phyloP scores from a whole-genome alignment of 2,329 filamentous ascomycete species.

The Fusarium anguioides region DNA sequence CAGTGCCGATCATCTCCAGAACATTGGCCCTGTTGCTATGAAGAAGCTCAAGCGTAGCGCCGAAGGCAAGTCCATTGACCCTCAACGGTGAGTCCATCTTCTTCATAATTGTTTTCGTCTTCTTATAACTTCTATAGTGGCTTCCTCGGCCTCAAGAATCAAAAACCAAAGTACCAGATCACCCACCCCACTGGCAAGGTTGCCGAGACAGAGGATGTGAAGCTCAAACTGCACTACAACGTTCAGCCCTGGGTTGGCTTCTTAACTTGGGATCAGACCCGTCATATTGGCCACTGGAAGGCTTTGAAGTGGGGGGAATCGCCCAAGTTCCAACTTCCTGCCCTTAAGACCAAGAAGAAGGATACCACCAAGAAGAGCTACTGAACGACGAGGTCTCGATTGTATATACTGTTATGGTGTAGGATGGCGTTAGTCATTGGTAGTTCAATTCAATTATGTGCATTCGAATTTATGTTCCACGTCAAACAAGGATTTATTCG shows the following conservation, averaged over 20 bases:
- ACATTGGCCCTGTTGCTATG: slow-evolving; percentile 68
- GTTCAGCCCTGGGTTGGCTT: slow-evolving; percentile 96
- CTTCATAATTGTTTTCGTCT: background rate
- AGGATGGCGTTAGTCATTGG: slow-evolving; percentile 33
- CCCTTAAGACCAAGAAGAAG: slow-evolving; percentile 68
- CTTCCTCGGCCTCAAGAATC: slow-evolving; percentile 80
- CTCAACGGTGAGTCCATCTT: slow-evolving; percentile 59
- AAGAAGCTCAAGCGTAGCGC: slow-evolving; percentile 71
- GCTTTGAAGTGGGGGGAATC: slow-evolving; percentile 72
- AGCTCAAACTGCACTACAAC: slow-evolving; percentile 89
- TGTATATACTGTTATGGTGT: slow-evolving; percentile 17
- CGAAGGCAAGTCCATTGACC: slow-evolving; percentile 70
- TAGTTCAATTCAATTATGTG: background rate
- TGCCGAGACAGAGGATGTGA: slow-evolving; percentile 77
- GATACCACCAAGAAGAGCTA: slow-evolving; percentile 41
- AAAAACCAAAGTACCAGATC: slow-evolving; percentile 96
- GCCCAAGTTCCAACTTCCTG: slow-evolving; percentile 72
- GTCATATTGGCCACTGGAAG: slow-evolving; percentile 71
- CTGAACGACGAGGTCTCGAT: slow-evolving; percentile 13
- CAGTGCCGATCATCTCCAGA: slow-evolving; percentile 71
- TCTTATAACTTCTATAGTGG: slow-evolving; percentile 63
- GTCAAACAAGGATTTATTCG: slow-evolving; percentile 12
- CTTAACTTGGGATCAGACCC: slow-evolving; percentile 80
- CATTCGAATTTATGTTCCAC: background rate
- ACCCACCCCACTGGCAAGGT: slow-evolving; percentile 87